Evolutionary conservation across 2,329 filamentous ascomycete species (phyloP).

Genomic region (Aaosphaeria pasadenensis): DNA sequence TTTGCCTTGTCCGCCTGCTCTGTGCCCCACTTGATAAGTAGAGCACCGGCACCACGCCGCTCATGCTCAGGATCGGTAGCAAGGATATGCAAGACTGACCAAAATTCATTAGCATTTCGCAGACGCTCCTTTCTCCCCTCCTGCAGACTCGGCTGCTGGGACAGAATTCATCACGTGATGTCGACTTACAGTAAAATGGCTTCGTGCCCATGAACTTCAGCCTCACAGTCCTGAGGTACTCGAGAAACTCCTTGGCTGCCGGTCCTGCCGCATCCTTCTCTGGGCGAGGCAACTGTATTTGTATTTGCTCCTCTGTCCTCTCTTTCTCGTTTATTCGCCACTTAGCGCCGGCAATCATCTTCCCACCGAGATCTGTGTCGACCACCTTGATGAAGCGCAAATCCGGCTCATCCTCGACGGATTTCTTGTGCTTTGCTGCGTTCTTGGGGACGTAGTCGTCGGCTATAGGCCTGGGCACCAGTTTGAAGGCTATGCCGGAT

Average conservation of each 20-base stretch:
- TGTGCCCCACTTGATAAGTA: constrained; percentile 40
- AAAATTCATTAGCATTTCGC: background rate
- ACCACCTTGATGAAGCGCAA: constrained; percentile 29
- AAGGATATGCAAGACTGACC: constrained; percentile 28
- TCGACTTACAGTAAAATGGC: constrained; percentile 31
- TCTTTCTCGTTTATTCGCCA: constrained; percentile 35
- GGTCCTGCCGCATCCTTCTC: constrained; percentile 19
- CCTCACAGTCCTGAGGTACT: constrained; percentile 21
- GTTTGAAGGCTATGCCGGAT: constrained; percentile 18
- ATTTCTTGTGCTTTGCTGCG: constrained; percentile 24
- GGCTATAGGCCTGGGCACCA: constrained; percentile 17
- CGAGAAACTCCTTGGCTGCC: constrained; percentile 25
- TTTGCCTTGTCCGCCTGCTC: constrained; percentile 39
- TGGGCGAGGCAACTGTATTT: constrained; percentile 19
- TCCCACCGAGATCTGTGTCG: constrained; percentile 27
- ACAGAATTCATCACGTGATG: background rate
- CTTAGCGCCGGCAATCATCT: constrained; percentile 34
- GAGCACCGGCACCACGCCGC: constrained; percentile 39
- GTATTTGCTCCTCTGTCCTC: constrained; percentile 28
- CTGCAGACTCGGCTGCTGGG: background rate
- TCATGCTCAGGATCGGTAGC: constrained; percentile 40
- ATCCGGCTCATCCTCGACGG: constrained; percentile 21
- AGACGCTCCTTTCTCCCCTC: background rate
- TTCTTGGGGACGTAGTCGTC: constrained; percentile 13
- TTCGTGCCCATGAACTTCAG: constrained; percentile 30